These are phyloP conservation scores for Wickerhamiella allomyrinae DNA, from an alignment of 805 yeast genomes.

Conservation along the genomic window DNA sequence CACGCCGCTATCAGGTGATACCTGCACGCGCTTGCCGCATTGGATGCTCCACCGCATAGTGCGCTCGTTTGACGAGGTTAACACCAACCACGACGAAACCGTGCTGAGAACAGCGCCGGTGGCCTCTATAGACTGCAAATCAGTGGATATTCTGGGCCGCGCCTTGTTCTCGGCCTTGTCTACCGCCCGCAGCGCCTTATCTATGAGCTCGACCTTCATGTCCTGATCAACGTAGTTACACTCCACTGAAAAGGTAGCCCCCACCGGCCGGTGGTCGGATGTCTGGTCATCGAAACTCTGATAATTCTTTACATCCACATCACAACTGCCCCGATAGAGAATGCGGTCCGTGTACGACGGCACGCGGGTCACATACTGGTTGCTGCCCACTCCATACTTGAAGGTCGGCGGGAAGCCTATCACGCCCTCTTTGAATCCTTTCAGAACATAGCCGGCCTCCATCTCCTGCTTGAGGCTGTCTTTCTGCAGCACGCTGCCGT, in stretches of 20 bases:
- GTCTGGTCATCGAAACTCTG: constrained; percentile 20
- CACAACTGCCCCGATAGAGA: constrained; percentile 25
- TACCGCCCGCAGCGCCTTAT: constrained; percentile 27
- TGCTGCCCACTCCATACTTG: constrained; percentile 27
- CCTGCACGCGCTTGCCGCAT: constrained; percentile 1
- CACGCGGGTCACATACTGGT: constrained; percentile 23
- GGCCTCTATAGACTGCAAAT: constrained; percentile 23
- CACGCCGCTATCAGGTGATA: constrained; percentile 5
- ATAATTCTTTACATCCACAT: constrained; percentile 16
- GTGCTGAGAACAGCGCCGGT: constrained; percentile 18
- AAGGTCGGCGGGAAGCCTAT: constrained; percentile 43
- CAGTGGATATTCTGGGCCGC: constrained; percentile 30
- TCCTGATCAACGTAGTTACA: constrained; percentile 28
- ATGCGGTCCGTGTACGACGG: constrained; percentile 53
- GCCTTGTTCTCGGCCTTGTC: constrained; percentile 33
- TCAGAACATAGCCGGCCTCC: constrained; percentile 25
- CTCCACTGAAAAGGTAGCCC: constrained; percentile 24
- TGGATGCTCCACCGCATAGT: constrained; percentile 5
- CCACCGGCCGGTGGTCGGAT: constrained; percentile 48
- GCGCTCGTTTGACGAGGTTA: neutral
- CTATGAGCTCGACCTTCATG: constrained; percentile 25
- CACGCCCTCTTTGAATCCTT: constrained; percentile 34
- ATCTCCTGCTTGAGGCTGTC: constrained; percentile 33
- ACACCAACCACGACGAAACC: constrained; percentile 3
- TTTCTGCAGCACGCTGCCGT: constrained; percentile 26